Evolutionary conservation across 345 rosid genomes (phyloP), one percentile per base, ranked within the genome.

Genomic region (Dimocarpus longan): DNA sequence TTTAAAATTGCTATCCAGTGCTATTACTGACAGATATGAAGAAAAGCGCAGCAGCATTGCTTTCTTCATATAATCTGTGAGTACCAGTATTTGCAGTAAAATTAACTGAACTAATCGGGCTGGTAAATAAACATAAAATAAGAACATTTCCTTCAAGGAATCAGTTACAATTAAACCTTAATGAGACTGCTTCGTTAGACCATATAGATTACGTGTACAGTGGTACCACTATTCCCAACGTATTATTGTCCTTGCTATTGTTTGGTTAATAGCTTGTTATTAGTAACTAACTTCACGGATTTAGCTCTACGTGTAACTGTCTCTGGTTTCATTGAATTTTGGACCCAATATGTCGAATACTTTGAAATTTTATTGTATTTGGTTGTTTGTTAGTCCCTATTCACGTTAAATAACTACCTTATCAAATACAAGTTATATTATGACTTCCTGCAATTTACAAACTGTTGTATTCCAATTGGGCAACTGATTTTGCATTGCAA

Each of bases 171-270:
- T 42, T 10, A 24, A n/a, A 42, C 54, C 32, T 44, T 4, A 10
- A 50, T 44, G 72, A 68, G 56, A 68, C 9, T 4, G 28, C 71
- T 42, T 68, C 48, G n/a, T 68, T 68, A 40, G n/a, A 42, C 48
- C 43, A 48, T 52, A 18, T 68, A 19, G 71, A 42, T 22, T 3
- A 19, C 10, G 2, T 43, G 10, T 40, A n/a, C 28, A 68, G 15
- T 42, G 28, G 3, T 60, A 19, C 26, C 21, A 59, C 12, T 59
- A 21, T 21, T 18, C 64, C 64, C 64, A n/a, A 7, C 22, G 19
- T 59, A 9, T 22, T 21, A 60, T 60, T 22, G 26, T 60, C 28
- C 65, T 60, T 21, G 28, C 65, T 60, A 10, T n/a, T 60, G 65
- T 60, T 59, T 21, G 28, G 8, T 60, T 19, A 10, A 21, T 60